phyloP scores from a whole-genome alignment of 495 filamentous ascomycete species.

The Penicillium bovifimosum region DNA sequence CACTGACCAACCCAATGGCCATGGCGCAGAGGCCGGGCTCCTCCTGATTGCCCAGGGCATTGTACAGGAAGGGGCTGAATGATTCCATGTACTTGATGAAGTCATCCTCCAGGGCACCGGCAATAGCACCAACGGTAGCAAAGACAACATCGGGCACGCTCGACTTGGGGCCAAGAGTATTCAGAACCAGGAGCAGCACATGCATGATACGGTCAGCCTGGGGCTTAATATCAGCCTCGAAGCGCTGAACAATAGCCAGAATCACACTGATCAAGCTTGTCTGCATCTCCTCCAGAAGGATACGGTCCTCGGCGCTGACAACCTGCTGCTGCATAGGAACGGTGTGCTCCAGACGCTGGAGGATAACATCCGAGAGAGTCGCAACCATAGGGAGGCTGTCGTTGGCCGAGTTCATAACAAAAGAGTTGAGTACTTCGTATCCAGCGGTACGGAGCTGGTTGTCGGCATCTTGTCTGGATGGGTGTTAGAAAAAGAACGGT shows the following conservation, averaged over 20 bases:
- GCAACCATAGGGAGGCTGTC: slow-evolving; percentile 79
- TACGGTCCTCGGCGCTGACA: slow-evolving; percentile 91
- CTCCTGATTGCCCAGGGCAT: slow-evolving; percentile 89
- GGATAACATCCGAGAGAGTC: slow-evolving; percentile 71
- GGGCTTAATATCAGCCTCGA: slow-evolving; percentile 86
- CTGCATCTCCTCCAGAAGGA: slow-evolving; percentile 95
- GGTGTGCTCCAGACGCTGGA: slow-evolving; percentile 86
- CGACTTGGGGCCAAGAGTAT: slow-evolving; percentile 74
- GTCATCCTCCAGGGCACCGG: slow-evolving; percentile 82
- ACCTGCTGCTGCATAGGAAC: slow-evolving; percentile 89
- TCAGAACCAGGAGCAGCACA: slow-evolving; percentile 72
- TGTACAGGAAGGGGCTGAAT: slow-evolving; percentile 85
- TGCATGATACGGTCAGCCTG: slow-evolving; percentile 93
- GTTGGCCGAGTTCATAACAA: slow-evolving; percentile 81
- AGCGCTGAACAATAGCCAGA: slow-evolving; percentile 82
- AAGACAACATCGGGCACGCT: slow-evolving; percentile 93
- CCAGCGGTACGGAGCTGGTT: slow-evolving; percentile 92
- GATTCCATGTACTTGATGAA: slow-evolving; percentile 96
- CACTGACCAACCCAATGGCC: slow-evolving; percentile 95
- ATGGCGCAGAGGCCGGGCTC: slow-evolving; percentile 90
- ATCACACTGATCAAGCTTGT: slow-evolving; percentile 88
- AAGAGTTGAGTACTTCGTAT: slow-evolving; percentile 95
- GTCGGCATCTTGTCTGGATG: slow-evolving; percentile 63
- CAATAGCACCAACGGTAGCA: slow-evolving; percentile 77
- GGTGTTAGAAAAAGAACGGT: slow-evolving; percentile 8